A percentile compares a stretch with the other conserved stretches of the same genome.
phyloP scores from a whole-genome alignment of 140 eudicot genomes.

The Bidens hawaiensis region DNA sequence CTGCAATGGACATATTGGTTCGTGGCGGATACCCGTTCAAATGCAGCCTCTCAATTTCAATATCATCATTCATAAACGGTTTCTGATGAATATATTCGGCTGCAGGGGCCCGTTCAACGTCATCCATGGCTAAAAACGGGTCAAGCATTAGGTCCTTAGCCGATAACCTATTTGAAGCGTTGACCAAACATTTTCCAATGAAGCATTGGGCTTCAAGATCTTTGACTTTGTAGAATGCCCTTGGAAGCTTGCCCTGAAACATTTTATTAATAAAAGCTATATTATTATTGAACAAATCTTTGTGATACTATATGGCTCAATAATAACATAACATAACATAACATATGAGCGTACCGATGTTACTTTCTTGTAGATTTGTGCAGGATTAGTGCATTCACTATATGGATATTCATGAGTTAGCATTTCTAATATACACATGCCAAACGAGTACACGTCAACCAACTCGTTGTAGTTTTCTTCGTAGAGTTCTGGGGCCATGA shows the following conservation, averaged over 20 bases:
- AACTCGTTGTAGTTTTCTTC: conserved; percentile 84
- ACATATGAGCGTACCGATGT: conserved; percentile 48
- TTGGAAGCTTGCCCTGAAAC: conserved; percentile 64
- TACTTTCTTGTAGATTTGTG: conserved; percentile 96
- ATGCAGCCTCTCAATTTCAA: conserved; percentile 44
- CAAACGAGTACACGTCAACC: conserved; percentile 85
- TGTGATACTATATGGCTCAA: neutral
- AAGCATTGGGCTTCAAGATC: conserved; percentile 70
- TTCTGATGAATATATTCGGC: conserved; percentile 32
- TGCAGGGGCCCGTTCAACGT: conserved; percentile 13
- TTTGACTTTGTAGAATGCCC: conserved; percentile 69
- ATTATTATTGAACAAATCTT: neutral
- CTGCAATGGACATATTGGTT: conserved; percentile 78
- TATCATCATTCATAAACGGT: conserved; percentile 51
- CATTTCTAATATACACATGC: conserved; percentile 91
- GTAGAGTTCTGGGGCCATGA: conserved; percentile 91
- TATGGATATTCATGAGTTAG: conserved; percentile 85
- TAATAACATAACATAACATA: no score
- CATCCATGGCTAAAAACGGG: conserved; percentile 50
- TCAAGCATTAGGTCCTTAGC: conserved; percentile 69
- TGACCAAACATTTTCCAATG: conserved; percentile 66
- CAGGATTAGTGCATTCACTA: conserved; percentile 85
- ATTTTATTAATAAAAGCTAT: neutral
- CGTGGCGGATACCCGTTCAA: conserved; percentile 45
- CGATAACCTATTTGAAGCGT: conserved; percentile 63